Base-by-base conservation (phyloP, 148 eudicot species). In the Persicaria tinctoria region DNA sequence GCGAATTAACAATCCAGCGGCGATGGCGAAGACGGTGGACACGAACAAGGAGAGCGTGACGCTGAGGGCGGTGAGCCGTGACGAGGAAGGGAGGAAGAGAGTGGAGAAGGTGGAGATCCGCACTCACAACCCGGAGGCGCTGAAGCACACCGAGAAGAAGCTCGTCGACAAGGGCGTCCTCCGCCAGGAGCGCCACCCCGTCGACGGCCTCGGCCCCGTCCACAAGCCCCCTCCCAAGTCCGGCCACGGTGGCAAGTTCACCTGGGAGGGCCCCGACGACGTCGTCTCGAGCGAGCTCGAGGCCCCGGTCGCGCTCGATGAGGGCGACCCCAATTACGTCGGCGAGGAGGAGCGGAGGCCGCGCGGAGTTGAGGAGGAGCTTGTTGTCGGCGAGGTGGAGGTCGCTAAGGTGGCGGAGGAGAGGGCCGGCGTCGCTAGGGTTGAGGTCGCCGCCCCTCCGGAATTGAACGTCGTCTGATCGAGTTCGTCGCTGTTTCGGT, bases 241-340 rank as follows among this genome's bases (percentile, higher is more conserved):
- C 5, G 98, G 93, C 0, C 96, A 84, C n/a, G 98, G 96, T 3
- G 98, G 98, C 10, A 93, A 89, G 90, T 93, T 79, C 76, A 91
- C 97, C 0, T 93, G 98, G 98, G 98, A 93, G 73, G 98, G 98
- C 0, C 98, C 96, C 0, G 75, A 59, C 20, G 72, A 10, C 2
- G 85, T 70, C 51, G 77, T 53, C 6, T 86, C 83, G 49, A 83
- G 72, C 17, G 91, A 88, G 81, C 69, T 86, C 50, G 82, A 78
- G 9, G 84, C 83, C 0, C 87, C 82, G 12, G 50, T 75, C 5
- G 97, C 82, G 1, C 12, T 89, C 16, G 98, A 93, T n/a, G 72
- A 89, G 57, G 86, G 83, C 12, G 96, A 90, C 50, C 96, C 96
- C 0, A 93, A 93, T 41, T 90, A 84, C 46, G 90, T 84, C 11